A percentile compares a stretch with the other conserved stretches of the same genome.
Evolutionary conservation across 805 yeast species (phyloP).

Genomic region (Komagataella pastoris): DNA sequence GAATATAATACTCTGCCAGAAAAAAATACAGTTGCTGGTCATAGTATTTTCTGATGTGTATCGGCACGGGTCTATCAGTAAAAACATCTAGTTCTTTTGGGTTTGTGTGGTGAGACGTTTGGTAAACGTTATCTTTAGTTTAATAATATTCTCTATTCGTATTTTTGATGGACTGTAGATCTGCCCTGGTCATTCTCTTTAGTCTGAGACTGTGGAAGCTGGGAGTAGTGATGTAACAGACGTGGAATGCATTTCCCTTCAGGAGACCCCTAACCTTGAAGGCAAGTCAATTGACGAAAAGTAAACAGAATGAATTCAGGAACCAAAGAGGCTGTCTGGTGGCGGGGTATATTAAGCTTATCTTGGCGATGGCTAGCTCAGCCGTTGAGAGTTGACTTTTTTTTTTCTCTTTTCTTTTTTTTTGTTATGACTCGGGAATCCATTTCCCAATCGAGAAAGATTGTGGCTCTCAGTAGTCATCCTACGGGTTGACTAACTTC

Average conservation of each 20-base stretch:
- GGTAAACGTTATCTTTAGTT: not conserved
- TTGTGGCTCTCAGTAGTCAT: not conserved
- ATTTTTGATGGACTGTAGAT: no score
- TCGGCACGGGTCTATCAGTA: not conserved
- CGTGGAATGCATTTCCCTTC: no score
- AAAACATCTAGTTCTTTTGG: not conserved
- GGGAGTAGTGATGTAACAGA: no score
- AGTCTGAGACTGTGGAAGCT: no score
- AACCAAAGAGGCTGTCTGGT: not conserved
- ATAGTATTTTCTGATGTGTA: constrained; percentile 1
- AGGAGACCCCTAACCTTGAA: no score
- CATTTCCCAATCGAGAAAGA: not conserved
- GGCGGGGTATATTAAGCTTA: not conserved
- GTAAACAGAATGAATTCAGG: not conserved
- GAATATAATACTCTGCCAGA: constrained; percentile 10
- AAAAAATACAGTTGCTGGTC: not conserved
- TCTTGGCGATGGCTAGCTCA: not conserved
- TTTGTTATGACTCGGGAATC: not conserved
- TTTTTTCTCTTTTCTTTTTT: no score
- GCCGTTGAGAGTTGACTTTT: not conserved
- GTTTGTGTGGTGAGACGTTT: constrained; percentile 1
- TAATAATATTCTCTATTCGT: not conserved
- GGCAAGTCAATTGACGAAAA: no score
- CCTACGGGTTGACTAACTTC: not conserved
- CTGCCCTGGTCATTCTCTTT: no score